Conservation (phyloP, 495 filamentous ascomycete species). For the Jackrogersella minutella region DNA sequence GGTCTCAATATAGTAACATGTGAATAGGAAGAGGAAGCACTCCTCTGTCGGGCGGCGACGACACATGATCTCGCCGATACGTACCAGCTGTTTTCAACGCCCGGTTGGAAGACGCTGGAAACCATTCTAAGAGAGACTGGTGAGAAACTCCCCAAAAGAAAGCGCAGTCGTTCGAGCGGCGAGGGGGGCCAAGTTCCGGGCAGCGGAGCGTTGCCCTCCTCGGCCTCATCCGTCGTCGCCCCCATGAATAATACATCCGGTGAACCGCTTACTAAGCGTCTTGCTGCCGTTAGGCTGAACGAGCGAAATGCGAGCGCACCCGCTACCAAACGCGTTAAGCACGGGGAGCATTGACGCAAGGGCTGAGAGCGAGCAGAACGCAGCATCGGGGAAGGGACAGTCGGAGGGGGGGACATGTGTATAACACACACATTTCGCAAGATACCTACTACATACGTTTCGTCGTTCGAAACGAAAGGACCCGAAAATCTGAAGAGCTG, state of each 20-base stretch:
- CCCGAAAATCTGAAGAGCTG: not conserved
- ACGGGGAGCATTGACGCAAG: conserved; percentile 31
- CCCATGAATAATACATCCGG: conserved; percentile 43
- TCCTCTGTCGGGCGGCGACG: conserved; percentile 84
- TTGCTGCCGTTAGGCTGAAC: conserved; percentile 96
- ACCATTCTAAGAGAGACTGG: conserved; percentile 93
- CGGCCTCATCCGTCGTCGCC: conserved; percentile 34
- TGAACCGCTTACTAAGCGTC: conserved; percentile 96
- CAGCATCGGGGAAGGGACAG: not conserved
- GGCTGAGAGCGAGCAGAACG: not conserved
- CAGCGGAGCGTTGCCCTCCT: conserved; percentile 37
- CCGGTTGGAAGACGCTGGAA: conserved; percentile 91
- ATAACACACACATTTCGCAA: no score
- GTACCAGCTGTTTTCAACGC: conserved; percentile 79
- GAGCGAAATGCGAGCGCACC: conserved; percentile 42
- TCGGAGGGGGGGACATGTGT: not conserved
- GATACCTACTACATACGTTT: not conserved
- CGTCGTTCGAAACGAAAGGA: not conserved
- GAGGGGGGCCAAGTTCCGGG: conserved; percentile 49
- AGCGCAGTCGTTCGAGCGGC: conserved; percentile 67
- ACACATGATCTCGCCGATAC: conserved; percentile 78
- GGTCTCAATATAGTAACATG: conserved; percentile 16
- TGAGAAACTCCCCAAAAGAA: conserved; percentile 81
- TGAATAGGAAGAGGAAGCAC: conserved; percentile 82
- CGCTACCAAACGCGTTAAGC: conserved; percentile 35